Evolutionary conservation across 306 rosid species (phyloP).

Genomic region (Ceratonia siliqua): DNA sequence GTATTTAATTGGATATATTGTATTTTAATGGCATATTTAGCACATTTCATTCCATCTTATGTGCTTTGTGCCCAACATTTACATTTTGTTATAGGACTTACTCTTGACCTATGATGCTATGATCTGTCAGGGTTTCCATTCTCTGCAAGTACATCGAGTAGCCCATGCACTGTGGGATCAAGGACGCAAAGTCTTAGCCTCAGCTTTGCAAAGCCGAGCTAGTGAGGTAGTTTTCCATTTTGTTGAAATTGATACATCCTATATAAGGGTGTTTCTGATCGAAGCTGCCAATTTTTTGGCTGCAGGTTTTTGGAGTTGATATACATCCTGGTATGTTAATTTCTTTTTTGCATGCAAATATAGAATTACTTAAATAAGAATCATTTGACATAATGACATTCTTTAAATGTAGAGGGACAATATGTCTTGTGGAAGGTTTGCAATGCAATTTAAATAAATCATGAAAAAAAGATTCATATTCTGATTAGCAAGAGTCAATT

Average conservation of each 20-base stretch:
- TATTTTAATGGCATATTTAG: not conserved
- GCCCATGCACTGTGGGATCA: slow-evolving; percentile 80
- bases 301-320: slow-evolving; percentile 89
- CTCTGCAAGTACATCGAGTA: slow-evolving; percentile 81
- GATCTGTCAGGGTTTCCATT: slow-evolving; percentile 76
- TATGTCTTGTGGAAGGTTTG: slow-evolving; percentile 10
- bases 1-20: slow-evolving; percentile 18
- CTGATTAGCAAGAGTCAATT: not conserved
- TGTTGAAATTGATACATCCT: slow-evolving; percentile 16
- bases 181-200: slow-evolving; percentile 82
- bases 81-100: slow-evolving; percentile 5
- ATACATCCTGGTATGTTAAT: slow-evolving; percentile 83
- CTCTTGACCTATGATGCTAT: slow-evolving; percentile 26
- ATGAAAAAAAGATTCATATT: not conserved
- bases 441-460: not conserved
- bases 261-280: slow-evolving; percentile 5
- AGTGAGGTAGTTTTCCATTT: slow-evolving; percentile 69
- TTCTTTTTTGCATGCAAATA: slow-evolving; percentile 19
- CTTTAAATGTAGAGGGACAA: not conserved
- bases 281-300: slow-evolving; percentile 28
- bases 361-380: not conserved
- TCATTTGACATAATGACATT: not conserved
- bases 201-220: slow-evolving; percentile 85
- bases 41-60: not conserved
- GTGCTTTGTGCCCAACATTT: not conserved